These are phyloP conservation scores for Conticribra guillardii DNA, from an alignment of 108 stramenopile genomes.

Conservation along the genomic window DNA sequence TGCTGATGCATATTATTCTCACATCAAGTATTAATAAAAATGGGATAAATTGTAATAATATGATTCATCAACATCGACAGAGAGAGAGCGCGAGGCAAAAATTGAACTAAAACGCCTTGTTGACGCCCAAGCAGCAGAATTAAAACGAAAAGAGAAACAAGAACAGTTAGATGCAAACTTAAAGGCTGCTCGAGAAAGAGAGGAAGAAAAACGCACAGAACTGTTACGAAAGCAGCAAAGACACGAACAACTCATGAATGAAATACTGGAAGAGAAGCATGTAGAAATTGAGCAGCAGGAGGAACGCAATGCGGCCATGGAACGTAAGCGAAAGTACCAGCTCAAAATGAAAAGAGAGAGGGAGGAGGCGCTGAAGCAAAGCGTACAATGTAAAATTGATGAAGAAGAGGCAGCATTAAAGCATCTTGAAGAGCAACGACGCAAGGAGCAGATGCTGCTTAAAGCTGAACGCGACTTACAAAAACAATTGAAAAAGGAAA, in stretches of 20 bases:
- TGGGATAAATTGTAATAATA: no score
- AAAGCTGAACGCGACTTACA: slow-evolving; percentile 23
- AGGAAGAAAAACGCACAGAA: slow-evolving; percentile 12
- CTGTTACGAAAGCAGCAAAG: slow-evolving; percentile 18
- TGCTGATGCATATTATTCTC: no score
- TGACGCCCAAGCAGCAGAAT: slow-evolving; percentile 32
- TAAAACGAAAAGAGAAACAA: slow-evolving; percentile 15
- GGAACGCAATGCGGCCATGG: slow-evolving; percentile 16
- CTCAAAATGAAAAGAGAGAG: slow-evolving; percentile 19
- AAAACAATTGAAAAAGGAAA: slow-evolving; percentile 16
- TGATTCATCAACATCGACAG: no score
- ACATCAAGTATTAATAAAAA: no score
- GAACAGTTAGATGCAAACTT: slow-evolving; percentile 24
- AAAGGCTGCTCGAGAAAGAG: slow-evolving; percentile 10
- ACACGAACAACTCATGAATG: slow-evolving; percentile 17
- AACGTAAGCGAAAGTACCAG: slow-evolving; percentile 27
- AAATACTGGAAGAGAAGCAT: slow-evolving; percentile 13
- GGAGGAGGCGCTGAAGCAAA: slow-evolving; percentile 18
- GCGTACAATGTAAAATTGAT: slow-evolving; percentile 11
- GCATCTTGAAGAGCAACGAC: slow-evolving; percentile 5
- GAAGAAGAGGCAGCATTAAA: slow-evolving; percentile 7
- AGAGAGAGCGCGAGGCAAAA: slow-evolving; percentile 24
- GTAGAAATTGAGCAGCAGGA: slow-evolving; percentile 8
- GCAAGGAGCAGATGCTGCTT: slow-evolving; percentile 15
- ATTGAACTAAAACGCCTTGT: slow-evolving; percentile 34